Percentiles rank a stretch among this genome's conserved stretches.
Evolutionary conservation across 2,329 filamentous ascomycete species (phyloP).

Genomic region (Talaromyces verruculosus): DNA sequence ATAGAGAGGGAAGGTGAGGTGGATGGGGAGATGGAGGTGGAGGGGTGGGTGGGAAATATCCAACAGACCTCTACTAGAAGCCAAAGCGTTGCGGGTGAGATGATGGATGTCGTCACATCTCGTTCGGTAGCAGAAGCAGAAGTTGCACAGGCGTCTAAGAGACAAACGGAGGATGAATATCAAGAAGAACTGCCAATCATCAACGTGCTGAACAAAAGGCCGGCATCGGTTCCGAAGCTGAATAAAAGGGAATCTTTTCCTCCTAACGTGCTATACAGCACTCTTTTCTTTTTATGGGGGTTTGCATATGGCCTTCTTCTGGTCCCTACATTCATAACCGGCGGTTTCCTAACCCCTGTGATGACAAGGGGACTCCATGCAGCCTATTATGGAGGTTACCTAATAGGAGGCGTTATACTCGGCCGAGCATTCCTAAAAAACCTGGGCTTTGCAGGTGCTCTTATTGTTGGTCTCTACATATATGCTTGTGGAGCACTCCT

Average conservation of each 20-base stretch:
- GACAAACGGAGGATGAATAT: background rate
- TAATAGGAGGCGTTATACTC: conserved; percentile 41
- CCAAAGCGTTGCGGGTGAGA: background rate
- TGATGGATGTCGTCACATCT: conserved; percentile 9
- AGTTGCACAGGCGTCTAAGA: background rate
- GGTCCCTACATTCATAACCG: background rate
- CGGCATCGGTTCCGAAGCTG: conserved; percentile 5
- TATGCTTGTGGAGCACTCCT: conserved; percentile 61
- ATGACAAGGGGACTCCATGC: background rate
- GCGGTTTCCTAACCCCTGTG: background rate
- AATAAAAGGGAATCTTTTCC: conserved; percentile 1
- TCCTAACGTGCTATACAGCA: conserved; percentile 8
- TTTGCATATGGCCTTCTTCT: conserved; percentile 2
- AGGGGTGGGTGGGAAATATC: background rate
- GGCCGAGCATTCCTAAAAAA: conserved; percentile 56
- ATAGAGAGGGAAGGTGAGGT: background rate
- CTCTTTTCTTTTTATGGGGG: conserved; percentile 11
- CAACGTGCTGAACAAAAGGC: conserved; percentile 9
- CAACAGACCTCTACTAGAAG: background rate
- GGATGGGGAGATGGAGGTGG: too few relatives aligned
- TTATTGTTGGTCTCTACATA: conserved; percentile 59
- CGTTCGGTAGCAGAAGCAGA: background rate
- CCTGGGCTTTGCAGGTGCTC: conserved; percentile 63
- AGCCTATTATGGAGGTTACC: conserved; percentile 13
- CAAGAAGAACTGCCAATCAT: background rate